Evolutionary conservation across 2,329 filamentous ascomycete species (phyloP), one percentile per base, ranked within the genome.

Genomic region (Capronia coronata): DNA sequence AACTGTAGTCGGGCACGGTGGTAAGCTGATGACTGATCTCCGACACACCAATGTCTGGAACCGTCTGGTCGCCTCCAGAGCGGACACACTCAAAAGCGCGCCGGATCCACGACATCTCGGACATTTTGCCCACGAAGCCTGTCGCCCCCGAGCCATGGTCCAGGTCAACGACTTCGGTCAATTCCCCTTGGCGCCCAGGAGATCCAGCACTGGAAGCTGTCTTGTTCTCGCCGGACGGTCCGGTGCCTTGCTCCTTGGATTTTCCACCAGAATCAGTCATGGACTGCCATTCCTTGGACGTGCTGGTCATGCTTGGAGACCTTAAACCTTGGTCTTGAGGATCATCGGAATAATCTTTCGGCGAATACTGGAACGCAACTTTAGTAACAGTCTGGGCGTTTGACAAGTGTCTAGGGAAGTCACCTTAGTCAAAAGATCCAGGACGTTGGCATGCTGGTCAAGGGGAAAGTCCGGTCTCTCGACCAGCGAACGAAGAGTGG

Each of bases 61-160:
- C 8, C 6, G 11, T 9, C 4, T 37, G 34, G 13, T 16, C 34
- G 7, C 13, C 34, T 37, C 19, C 16, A 18, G 34, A 21, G 5
- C n/a, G 25, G n/a, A 46, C n/a, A 18, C 19, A 35, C 21, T 52
- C 35, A 21, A 41, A 46, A 10, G 39, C 56, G 29, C 55, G 55
- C 42, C 50, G 49, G n/a, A 59, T 49, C 56, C 56, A 58, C 30
- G 54, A 50, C 25, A 58, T 57, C 19, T 56, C 56, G 3, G 56
- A 58, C 43, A 54, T 55, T 41, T 57, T 56, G 13, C 56, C 56
- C 10, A 58, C 35, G 35, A 48, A 57, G 27, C 56, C 56, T 11
- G 54, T 44, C 2, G 51, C 51, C 2, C 56, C 56, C 13, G 27
- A 40, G 23, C 56, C 56, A 18, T 23, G 10, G 16, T 53, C 51